Evolutionary conservation across 176 grass and related monocot genomes (phyloP).

Genomic region (Carex cristatella): DNA sequence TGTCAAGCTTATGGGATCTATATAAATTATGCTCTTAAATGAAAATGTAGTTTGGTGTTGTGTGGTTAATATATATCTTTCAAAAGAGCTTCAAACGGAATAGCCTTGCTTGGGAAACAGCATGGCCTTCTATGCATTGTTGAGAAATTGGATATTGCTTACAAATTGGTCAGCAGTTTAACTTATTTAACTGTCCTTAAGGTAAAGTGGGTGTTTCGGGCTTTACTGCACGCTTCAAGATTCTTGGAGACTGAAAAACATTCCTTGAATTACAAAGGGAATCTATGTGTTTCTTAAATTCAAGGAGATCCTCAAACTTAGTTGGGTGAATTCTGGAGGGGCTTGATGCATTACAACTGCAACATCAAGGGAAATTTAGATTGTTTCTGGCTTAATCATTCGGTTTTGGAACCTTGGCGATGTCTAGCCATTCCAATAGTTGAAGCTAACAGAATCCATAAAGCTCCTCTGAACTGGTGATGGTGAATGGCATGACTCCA

Average conservation of each 20-base stretch:
- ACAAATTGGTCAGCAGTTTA: not conserved
- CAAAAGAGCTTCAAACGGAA: not conserved
- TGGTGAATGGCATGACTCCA: not conserved
- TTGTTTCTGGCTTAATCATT: not conserved
- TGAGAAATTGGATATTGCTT: not conserved
- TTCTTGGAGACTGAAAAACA: not conserved
- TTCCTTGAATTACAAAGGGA: not conserved
- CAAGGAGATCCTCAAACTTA: not conserved
- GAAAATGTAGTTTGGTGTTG: not conserved
- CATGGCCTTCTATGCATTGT: not conserved
- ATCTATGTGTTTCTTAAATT: not conserved
- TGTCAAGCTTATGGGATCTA: not conserved
- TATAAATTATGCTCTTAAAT: constrained; percentile 5
- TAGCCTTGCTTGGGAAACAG: not conserved
- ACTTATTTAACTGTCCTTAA: not conserved
- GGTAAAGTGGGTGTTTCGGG: not conserved
- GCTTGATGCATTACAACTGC: not conserved
- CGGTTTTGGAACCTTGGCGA: not conserved
- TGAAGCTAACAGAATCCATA: not conserved
- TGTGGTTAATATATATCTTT: not conserved
- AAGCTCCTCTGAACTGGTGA: not conserved
- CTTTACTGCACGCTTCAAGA: not conserved
- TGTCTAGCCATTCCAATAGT: not conserved
- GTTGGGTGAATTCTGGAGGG: not conserved
- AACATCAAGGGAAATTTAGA: not conserved